Base-by-base conservation (phyloP, 164 flowering plant species). In the Aristolochia fimbriata region DNA sequence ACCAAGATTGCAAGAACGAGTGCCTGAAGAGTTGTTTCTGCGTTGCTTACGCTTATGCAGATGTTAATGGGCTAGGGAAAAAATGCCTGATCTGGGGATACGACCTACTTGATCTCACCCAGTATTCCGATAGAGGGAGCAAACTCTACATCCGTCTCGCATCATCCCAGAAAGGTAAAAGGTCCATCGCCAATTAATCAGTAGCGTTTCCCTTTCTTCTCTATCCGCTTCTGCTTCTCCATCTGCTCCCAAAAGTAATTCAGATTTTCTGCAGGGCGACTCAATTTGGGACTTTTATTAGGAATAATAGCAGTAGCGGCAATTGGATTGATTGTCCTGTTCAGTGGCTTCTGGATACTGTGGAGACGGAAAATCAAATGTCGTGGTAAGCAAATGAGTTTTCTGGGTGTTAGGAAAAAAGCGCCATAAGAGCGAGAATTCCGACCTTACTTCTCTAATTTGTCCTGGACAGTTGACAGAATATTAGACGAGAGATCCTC, bases 21-120 rank as follows among this genome's bases (percentile, higher is more conserved):
- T 77, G 84, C 60, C 49, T 60, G 63, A 68, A 37, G 23, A 72
- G 73, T 23, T 76, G 80, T 13, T 70, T 70, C 24, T 80, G 81
- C 45, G 62, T 50, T 3, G 78, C 77, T 33, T 78, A 76, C 22
- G 58, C 78, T 7, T 55, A 21, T 31, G 45, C 62, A 0, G 72
- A 76, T 41, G 61, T 70, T 13, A 59, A 60, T 0, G 33, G 50
- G 17, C 41, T 50, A 6, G 58, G 37, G 41, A 53, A 22, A 33
- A 65, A 51, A 14, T 53, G 41, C 4, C 68, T 71, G 20, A 61
- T 70, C 1, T 80, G 81, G 81, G 69, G 56, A 51, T 70, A 45
- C 12, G 69, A 74, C 4, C 53, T 76, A 20, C 4, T 70, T 1
- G 82, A 78, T 62, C 53, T 71, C 15, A 63, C 62, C 59, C 20